Base-by-base conservation (phyloP, 208 protist species). In the Acanthamoeba royreba region DNA sequence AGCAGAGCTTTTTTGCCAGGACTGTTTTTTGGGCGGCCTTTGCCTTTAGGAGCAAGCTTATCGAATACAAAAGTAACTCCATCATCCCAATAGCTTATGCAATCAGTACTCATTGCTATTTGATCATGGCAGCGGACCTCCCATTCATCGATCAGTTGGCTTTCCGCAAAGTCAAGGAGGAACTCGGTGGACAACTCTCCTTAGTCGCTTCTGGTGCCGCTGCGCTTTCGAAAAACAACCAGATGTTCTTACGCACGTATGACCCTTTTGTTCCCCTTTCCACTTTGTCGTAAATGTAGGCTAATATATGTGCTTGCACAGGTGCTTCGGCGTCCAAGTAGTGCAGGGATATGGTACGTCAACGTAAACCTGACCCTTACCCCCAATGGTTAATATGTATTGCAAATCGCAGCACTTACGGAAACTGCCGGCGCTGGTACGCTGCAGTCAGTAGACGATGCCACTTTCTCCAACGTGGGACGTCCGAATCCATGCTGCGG, bases 11-110 rank as follows among this genome's bases (percentile, higher is more conserved):
- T 4, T 4, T 93, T 43, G 42, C 42, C 43, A 63, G 46, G 42
- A 22, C 35, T 45, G 52, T 93, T 47, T 94, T 94, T 72, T 22
- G 17, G 35, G n/a, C 4, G 28, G 88, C 86, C 72, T 94, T 49
- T n/a, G 79, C 42, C 47, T 45, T 52, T 43, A 19, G 43, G n/a
- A 28, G 85, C 19, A 66, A 66, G 42, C 40, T 58, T 46, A 46
- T 92, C 74, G 43, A 93, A 4, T 35, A 13, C 35, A 49, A 22
- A n/a, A 47, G 86, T 77, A 77, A 47, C 69, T 42, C 13, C 22
- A 58, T n/a, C 49, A 58, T n/a, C 49, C 13, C 13, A 13, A 22
- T n/a, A 58, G 15, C 61, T 1, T 69, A 4, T 4, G 28, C n/a
- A 35, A 25, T 13, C 58, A 69, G 11, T n/a, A 2, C 31, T 13